Evolutionary conservation across 1,284 basidiomycete species (phyloP), one percentile per base, ranked within the genome.

Genomic region (Leccinum colubrinum): DNA sequence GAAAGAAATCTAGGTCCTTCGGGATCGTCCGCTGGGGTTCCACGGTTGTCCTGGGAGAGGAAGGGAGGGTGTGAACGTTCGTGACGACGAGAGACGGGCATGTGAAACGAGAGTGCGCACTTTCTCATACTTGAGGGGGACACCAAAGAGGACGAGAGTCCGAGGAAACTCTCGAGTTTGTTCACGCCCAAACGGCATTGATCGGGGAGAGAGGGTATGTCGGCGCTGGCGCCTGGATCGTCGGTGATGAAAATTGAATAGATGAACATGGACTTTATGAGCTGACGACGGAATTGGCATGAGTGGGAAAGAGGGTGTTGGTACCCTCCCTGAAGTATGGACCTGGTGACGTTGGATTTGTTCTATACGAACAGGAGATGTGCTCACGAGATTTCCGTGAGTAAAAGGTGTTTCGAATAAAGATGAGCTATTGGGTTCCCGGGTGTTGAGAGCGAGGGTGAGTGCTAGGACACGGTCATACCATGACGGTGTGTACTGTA

Each of bases 241-340:
- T 97, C 95, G 17, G 94, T 94, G 71, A 98, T 92, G 76, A 98
- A 97, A 72, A 98, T 95, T 11, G 95, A 95, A 77, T 97, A 98
- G 91, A 97, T 97, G 76, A 98, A 83, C 95, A 97, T 97, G 63
- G 85, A 86, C 77, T 95, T 96, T 39, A 87, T 90, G 69, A 96
- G 84, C 60, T 82, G 82, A 61, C 88, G 84, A 60, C 85, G 82
- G 55, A 83, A 82, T 77, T 97, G 95, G 86, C 92, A 95, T 77
- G 86, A 83, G 50, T 95, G 88, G 14, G 93, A 84, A 62, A 94
- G 83, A 5, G 94, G 91, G 77, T 97, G 94, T 65, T 93, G 88
- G 79, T 96, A 96, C 43, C 95, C 95, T 63, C 95, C 95, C 74
- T 96, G 94, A 20, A 97, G 85, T 68, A 96, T 85, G 9, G 94